Percentiles rank a stretch among this genome's conserved stretches.
Conservation (phyloP, 179 eudicot genomes). For the Silene noctiflora region DNA sequence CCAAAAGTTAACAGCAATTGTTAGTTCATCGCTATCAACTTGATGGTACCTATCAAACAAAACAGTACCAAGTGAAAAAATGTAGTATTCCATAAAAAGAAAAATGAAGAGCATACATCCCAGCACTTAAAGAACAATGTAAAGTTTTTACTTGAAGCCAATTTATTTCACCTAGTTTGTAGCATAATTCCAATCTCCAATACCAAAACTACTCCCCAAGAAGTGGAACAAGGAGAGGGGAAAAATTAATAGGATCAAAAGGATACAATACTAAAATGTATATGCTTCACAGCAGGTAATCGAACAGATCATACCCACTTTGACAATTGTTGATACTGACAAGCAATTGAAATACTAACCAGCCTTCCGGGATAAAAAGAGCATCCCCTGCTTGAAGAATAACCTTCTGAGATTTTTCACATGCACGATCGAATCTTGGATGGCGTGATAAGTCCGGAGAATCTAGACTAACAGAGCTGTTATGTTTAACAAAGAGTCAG, state of each 20-base stretch:
- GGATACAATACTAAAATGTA: neutral
- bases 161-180: neutral
- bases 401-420: slow-evolving; percentile 59
- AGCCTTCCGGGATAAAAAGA: slow-evolving; percentile 93
- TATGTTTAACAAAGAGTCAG: slow-evolving; percentile 7
- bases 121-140: neutral
- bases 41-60: slow-evolving; percentile 68
- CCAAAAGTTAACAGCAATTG: slow-evolving; percentile 91
- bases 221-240: neutral
- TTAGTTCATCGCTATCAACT: slow-evolving; percentile 81
- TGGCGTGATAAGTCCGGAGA: slow-evolving; percentile 56
- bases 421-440: slow-evolving; percentile 56
- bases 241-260: too few relatives aligned
- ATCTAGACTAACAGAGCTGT: slow-evolving; percentile 67
- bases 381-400: slow-evolving; percentile 83
- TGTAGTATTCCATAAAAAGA: neutral
- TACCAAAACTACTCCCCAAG: neutral
- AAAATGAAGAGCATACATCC: neutral
- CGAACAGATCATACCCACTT: neutral
- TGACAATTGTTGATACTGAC: neutral
- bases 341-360: slow-evolving; percentile 38
- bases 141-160: neutral
- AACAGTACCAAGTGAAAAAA: neutral
- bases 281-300: slow-evolving; percentile 5
- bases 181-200: slow-evolving; percentile 1